Conservation (phyloP, 768 basidiomycete genomes). For the Rhodotorula paludigena region DNA sequence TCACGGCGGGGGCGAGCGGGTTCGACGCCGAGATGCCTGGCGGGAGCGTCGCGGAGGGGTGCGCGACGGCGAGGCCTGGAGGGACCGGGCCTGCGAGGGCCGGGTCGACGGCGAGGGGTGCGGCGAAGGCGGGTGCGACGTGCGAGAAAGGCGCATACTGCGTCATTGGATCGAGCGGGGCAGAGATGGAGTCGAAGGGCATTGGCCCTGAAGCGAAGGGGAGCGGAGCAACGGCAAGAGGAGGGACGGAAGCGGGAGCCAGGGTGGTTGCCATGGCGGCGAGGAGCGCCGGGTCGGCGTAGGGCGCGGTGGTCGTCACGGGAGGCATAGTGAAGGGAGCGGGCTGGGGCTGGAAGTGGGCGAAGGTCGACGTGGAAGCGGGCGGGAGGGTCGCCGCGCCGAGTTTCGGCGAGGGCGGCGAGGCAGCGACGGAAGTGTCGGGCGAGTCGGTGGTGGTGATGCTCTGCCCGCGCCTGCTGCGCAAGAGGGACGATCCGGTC, state of each 20-base stretch:
- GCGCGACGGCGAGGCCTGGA: not conserved
- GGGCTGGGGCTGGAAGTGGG: slow-evolving; percentile 29
- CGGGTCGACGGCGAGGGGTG: not conserved
- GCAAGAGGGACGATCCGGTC: not conserved
- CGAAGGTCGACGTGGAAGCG: slow-evolving; percentile 1
- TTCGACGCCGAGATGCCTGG: not conserved
- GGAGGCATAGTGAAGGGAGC: slow-evolving; percentile 4
- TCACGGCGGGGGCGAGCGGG: not conserved
- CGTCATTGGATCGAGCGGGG: not conserved
- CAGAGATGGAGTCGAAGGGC: not conserved
- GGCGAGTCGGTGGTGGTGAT: slow-evolving; percentile 8
- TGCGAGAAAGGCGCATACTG: not conserved
- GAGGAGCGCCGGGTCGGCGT: slow-evolving; percentile 3
- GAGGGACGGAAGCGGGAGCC: not conserved
- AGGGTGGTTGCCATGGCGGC: slow-evolving; percentile 2
- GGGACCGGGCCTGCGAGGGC: not conserved
- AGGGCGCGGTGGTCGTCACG: not conserved
- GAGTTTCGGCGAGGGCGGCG: slow-evolving; percentile 6
- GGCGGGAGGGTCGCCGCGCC: not conserved
- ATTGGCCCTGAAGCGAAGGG: not conserved
- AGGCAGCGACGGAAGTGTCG: slow-evolving; percentile 18
- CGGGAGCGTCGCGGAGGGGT: not conserved
- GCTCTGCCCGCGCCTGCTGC: not conserved
- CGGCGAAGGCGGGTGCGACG: not conserved
- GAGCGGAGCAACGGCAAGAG: not conserved